A percentile compares a stretch with the other conserved stretches of the same genome.
These are phyloP conservation scores for Salix udensis DNA, from an alignment of 345 rosid genomes.

Conservation along the genomic window DNA sequence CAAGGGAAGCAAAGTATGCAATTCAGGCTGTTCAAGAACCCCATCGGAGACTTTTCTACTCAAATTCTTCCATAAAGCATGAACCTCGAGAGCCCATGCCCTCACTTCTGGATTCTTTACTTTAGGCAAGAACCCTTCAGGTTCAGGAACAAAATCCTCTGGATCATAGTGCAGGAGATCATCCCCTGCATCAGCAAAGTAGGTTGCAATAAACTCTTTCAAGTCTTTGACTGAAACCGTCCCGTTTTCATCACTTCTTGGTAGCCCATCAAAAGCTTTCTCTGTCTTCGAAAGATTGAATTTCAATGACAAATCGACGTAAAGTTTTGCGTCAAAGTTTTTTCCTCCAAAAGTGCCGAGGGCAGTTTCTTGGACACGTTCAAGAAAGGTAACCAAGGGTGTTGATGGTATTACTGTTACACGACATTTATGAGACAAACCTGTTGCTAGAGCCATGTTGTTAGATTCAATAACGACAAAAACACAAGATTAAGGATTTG, in stretches of 20 bases:
- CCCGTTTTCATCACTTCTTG: slow-evolving; percentile 32
- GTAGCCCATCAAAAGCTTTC: slow-evolving; percentile 50
- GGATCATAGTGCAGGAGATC: slow-evolving; percentile 56
- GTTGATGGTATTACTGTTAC: slow-evolving; percentile 18
- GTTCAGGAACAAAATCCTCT: slow-evolving; percentile 58
- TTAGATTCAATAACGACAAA: not conserved
- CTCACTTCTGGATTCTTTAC: slow-evolving; percentile 63
- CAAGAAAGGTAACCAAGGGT: slow-evolving; percentile 58
- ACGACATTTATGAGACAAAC: slow-evolving; percentile 1
- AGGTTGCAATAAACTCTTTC: slow-evolving; percentile 16
- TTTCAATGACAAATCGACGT: slow-evolving; percentile 64
- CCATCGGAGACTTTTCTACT: slow-evolving; percentile 52
- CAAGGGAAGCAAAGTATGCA: slow-evolving; percentile 75
- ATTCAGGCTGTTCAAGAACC: slow-evolving; percentile 46
- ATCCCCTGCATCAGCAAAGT: slow-evolving; percentile 51
- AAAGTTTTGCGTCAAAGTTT: slow-evolving; percentile 59
- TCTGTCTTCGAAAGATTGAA: slow-evolving; percentile 39
- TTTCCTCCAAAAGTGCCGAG: slow-evolving; percentile 35
- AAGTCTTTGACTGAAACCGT: slow-evolving; percentile 17
- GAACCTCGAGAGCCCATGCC: slow-evolving; percentile 80
- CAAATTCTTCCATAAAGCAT: slow-evolving; percentile 72
- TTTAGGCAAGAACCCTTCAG: slow-evolving; percentile 57
- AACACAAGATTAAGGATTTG: not conserved
- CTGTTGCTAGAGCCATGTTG: not conserved
- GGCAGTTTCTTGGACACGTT: slow-evolving; percentile 60